Percentiles rank a stretch among this genome's conserved stretches.
Conservation (phyloP, 108 stramenopile genomes). For the Nitzschia inconspicua region DNA sequence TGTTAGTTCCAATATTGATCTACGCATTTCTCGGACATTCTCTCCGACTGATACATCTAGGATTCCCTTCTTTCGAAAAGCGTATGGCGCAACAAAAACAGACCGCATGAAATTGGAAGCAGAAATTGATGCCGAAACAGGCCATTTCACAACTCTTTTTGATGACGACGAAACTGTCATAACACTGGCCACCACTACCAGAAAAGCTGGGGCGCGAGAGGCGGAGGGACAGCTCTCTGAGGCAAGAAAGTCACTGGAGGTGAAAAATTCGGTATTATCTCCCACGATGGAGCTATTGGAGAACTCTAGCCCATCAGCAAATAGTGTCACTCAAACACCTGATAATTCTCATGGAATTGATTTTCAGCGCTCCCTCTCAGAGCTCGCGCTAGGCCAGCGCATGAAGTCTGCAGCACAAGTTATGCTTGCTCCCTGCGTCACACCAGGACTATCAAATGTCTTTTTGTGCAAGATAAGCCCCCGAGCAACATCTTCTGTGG, state of each 20-base stretch:
- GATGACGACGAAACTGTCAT: slow-evolving; percentile 86
- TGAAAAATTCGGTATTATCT: slow-evolving; percentile 4
- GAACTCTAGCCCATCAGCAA: background rate
- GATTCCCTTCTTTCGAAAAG: slow-evolving; percentile 61
- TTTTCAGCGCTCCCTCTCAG: slow-evolving; percentile 8
- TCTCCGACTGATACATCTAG: slow-evolving; percentile 24
- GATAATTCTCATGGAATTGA: background rate
- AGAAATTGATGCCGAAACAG: slow-evolving; percentile 28
- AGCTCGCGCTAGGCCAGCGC: slow-evolving; percentile 51
- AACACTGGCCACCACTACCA: slow-evolving; percentile 47
- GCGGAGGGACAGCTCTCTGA: slow-evolving; percentile 9
- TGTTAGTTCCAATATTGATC: slow-evolving; percentile 23
- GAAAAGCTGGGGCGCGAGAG: too few species aligned
- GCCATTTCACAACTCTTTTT: slow-evolving; percentile 29
- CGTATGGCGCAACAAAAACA: slow-evolving; percentile 76
- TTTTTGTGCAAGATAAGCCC: slow-evolving; percentile 27
- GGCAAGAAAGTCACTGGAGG: slow-evolving; percentile 20
- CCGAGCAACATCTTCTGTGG: slow-evolving; percentile 1
- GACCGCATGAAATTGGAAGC: slow-evolving; percentile 75
- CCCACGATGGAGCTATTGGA: background rate
- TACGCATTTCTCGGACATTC: slow-evolving; percentile 29
- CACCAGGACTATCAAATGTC: slow-evolving; percentile 40
- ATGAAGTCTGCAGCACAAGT: slow-evolving; percentile 70
- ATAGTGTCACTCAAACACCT: background rate
- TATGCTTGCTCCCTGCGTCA: slow-evolving; percentile 82